These are phyloP conservation scores for Peronospora tabacina DNA, from an alignment of 352 stramenopile genomes.

Conservation along the genomic window DNA sequence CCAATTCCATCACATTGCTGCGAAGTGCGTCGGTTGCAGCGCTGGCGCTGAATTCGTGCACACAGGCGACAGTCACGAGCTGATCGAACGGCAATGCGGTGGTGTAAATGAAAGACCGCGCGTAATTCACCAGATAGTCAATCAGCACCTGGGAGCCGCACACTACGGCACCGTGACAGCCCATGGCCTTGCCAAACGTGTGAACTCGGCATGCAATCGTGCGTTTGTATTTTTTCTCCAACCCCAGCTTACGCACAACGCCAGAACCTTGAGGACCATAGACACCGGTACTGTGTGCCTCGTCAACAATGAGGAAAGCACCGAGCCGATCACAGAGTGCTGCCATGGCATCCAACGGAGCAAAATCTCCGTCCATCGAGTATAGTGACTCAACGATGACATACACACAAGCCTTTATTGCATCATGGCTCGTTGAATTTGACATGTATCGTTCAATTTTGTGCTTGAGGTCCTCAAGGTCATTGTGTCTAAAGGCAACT, in stretches of 20 bases:
- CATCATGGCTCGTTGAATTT: slow-evolving; percentile 4
- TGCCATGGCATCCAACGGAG: slow-evolving; percentile 83
- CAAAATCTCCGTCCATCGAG: slow-evolving; percentile 97
- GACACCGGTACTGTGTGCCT: slow-evolving; percentile 92
- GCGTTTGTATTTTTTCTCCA: slow-evolving; percentile 69
- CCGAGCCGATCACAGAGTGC: slow-evolving; percentile 67
- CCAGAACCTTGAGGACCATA: slow-evolving; percentile 78
- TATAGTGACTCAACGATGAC: slow-evolving; percentile 98
- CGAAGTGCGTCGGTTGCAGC: slow-evolving; percentile 33
- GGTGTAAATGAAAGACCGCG: slow-evolving; percentile 95
- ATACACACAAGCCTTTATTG: slow-evolving; percentile 56
- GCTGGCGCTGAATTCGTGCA: slow-evolving; percentile 82
- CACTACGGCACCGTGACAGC: slow-evolving; percentile 92
- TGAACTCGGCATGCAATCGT: slow-evolving; percentile 83
- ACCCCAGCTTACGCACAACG: slow-evolving; percentile 48
- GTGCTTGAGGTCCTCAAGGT: slow-evolving; percentile 53
- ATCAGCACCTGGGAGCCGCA: slow-evolving; percentile 86
- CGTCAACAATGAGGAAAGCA: slow-evolving; percentile 92
- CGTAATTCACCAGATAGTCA: slow-evolving; percentile 96
- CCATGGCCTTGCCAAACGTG: slow-evolving; percentile 96
- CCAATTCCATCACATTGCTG: slow-evolving; percentile 39
- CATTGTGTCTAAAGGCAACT: slow-evolving; percentile 81
- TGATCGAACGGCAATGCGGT: slow-evolving; percentile 90
- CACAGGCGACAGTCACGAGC: slow-evolving; percentile 83
- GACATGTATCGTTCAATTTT: slow-evolving; percentile 44